Evolutionary conservation across 306 rosid genomes (phyloP).

Genomic region (Psophocarpus tetragonolobus): DNA sequence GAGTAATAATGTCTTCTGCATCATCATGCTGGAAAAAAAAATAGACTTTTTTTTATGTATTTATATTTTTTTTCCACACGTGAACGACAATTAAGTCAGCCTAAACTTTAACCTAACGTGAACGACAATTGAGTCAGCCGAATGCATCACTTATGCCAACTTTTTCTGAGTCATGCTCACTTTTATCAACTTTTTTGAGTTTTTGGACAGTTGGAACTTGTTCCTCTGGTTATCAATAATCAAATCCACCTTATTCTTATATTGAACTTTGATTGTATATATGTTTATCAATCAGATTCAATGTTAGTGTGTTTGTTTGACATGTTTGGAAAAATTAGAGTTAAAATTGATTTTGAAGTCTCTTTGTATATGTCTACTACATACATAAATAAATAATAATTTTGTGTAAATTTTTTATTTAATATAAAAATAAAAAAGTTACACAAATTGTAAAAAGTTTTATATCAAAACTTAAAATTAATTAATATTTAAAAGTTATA

Average conservation of each 20-base stretch:
- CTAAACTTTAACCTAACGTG: slow-evolving; percentile 2
- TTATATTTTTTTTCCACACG: background rate
- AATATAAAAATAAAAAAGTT: no score
- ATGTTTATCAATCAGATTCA: background rate
- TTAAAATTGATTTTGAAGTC: no score
- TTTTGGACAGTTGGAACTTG: background rate
- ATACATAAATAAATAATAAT: no score
- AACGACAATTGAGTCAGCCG: background rate
- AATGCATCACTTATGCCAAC: background rate
- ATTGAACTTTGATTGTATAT: background rate
- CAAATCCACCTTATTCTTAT: background rate
- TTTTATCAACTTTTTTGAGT: background rate
- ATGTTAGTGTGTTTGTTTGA: background rate
- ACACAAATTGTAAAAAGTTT: no score
- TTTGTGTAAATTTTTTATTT: no score
- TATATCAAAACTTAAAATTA: no score
- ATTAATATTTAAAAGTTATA: no score
- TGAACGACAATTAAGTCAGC: background rate
- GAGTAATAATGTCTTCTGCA: background rate
- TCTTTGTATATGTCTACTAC: no score
- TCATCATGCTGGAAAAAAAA: background rate
- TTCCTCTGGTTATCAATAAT: background rate
- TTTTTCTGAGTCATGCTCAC: background rate
- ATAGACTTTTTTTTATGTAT: background rate
- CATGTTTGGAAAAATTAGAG: no score